Conservation (phyloP, 495 filamentous ascomycete species). For the Daldinia vernicosa region DNA sequence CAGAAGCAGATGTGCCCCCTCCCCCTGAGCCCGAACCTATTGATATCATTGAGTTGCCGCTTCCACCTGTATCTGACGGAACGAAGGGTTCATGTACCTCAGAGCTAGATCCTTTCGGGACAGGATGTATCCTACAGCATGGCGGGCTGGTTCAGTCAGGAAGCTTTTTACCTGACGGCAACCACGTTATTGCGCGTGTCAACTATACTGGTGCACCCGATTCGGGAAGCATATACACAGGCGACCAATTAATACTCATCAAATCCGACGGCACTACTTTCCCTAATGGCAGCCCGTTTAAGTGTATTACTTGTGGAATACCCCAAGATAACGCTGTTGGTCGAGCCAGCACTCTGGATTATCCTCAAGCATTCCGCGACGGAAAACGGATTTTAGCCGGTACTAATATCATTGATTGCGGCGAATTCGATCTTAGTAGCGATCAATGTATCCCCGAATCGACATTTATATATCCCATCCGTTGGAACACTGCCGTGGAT, state of each 20-base stretch:
- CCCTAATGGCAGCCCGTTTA: neutral
- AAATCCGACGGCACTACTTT: neutral
- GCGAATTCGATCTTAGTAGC: slow-evolving; percentile 18
- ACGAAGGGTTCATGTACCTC: neutral
- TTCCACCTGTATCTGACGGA: neutral
- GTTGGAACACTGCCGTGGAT: neutral
- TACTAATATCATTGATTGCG: slow-evolving; percentile 39
- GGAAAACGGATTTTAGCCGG: slow-evolving; percentile 34
- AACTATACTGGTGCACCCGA: slow-evolving; percentile 35
- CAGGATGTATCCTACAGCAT: neutral
- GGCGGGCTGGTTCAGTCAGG: slow-evolving; percentile 26
- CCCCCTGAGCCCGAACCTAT: neutral
- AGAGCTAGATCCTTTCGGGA: neutral
- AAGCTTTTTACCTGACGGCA: slow-evolving; percentile 43
- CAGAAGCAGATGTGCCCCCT: neutral
- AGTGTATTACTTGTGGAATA: neutral
- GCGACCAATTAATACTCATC: neutral
- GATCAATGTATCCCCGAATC: neutral
- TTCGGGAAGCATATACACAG: neutral
- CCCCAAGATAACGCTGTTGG: neutral
- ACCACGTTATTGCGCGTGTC: slow-evolving; percentile 39
- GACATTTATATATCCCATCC: neutral
- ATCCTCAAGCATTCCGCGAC: slow-evolving; percentile 44
- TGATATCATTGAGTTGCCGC: neutral
- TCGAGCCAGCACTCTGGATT: slow-evolving; percentile 13